A percentile compares a stretch with the other conserved stretches of the same genome.
phyloP scores from a whole-genome alignment of 306 rosid genomes.

The Senna siamea region DNA sequence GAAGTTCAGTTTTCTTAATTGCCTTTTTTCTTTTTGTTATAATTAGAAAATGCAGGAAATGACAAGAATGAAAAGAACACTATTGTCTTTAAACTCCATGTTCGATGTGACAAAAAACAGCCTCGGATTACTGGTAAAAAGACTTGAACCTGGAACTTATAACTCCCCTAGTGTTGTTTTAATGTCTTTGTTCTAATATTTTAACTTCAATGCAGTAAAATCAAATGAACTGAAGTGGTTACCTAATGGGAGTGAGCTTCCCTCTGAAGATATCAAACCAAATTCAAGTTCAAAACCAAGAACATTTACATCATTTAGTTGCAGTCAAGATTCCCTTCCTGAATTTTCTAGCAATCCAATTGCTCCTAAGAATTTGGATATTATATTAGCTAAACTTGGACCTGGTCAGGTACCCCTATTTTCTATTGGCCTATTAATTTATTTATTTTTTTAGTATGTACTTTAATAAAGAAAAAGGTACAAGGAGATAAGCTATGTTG shows the following conservation, averaged over 20 bases:
- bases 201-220: conserved; percentile 62
- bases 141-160: background rate
- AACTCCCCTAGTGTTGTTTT: background rate
- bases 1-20: conserved; percentile 33
- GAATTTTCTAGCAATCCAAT: conserved; percentile 64
- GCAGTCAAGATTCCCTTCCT: conserved; percentile 74
- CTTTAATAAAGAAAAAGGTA: conserved; percentile 21
- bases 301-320: conserved; percentile 78
- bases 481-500: background rate
- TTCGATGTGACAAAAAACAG: conserved; percentile 46
- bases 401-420: conserved; percentile 76
- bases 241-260: conserved; percentile 81
- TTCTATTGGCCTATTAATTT: background rate
- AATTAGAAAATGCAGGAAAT: conserved; percentile 59
- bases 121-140: conserved; percentile 69
- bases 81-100: conserved; percentile 84
- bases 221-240: conserved; percentile 74
- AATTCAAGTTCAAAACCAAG: conserved; percentile 57
- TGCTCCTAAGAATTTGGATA: conserved; percentile 54
- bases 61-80: conserved; percentile 81
- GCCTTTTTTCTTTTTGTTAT: conserved; percentile 9
- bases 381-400: conserved; percentile 77
- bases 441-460: background rate
- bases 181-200: background rate
- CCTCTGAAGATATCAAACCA: conserved; percentile 53